Base-by-base conservation (phyloP, 1,139 yeast species). In the Blastobotrys serpentis region DNA sequence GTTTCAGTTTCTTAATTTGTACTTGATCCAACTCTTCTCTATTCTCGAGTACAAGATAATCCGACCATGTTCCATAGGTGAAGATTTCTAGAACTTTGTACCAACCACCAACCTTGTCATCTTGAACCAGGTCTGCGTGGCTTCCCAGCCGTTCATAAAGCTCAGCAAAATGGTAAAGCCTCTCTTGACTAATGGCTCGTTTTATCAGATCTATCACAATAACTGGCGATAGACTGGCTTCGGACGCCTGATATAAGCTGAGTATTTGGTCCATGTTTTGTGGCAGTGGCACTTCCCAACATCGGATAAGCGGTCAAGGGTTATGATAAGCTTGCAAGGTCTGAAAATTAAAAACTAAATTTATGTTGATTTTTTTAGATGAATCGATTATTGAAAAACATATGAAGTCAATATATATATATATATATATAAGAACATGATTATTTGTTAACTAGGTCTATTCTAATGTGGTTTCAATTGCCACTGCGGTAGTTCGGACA, bases 61-160 rank as follows among this genome's bases (percentile, higher is more conserved):
- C 55, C 2, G 39, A 34, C 60, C 61, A 58, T 25, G 41, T 40
- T 4, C 61, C 60, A 44, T 56, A 55, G 8, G 58, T 55, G 37
- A 54, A 58, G 10, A 58, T 51, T 3, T 52, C 53, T 6, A 58
- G 52, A 4, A 52, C 39, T 7, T 44, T 38, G 2, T 53, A 46
- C 56, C 57, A 54, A 8, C 19, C 18, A 11, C 45, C 45, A 13
- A 34, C 38, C 5, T 40, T 25, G 17, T 32, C 36, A 3, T 25
- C 42, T 17, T 21, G 4, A 19, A 50, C 22, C 19, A 42, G 50
- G 25, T 42, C 34, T 2, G 43, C 32, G 13, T 44, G 25, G 23
- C 42, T 42, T 13, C 45, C 47, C 36, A 56, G 33, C 23, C 45
- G 42, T 32, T 56, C 59, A 39, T 56, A 54, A 25, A 58, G 51